Evolutionary conservation across 805 yeast genomes (phyloP), one percentile per base, ranked within the genome.

Genomic region (Candida broadrunensis): DNA sequence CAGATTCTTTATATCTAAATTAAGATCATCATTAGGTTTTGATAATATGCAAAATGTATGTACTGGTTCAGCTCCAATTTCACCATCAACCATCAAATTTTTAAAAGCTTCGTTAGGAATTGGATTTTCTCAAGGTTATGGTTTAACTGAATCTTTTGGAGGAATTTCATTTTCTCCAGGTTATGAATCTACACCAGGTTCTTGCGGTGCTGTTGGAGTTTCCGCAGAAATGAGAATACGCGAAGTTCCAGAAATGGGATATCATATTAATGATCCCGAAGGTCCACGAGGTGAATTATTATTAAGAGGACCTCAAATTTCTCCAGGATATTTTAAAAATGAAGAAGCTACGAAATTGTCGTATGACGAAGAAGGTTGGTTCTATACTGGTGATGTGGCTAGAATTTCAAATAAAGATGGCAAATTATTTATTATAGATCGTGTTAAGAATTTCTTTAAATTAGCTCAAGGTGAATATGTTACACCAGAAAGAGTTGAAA

Each of bases 371-470:
- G 78, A 75, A 26, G 79, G 77, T 4, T 80, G 83, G 82, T 69
- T 80, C 51, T 60, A 63, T 33, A 80, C 85, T 16, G 86, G 86
- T 27, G 86, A 81, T 55, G 56, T 66, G 29, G 70, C 66, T n/a
- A 47, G 44, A 19, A 45, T 63, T 26, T 49, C 50, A 19, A 34
- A 39, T 2, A 31, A 32, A 8, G 45, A 46, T 33, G 76, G 89
- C 11, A 70, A 83, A 35, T 56, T 85, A 18, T 67, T 61, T 37
- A 80, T 85, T 43, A 73, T 85, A 50, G 93, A 85, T 54, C 71
- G 93, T 46, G 88, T 85, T 30, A 85, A 85, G 67, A 85, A 85
- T 63, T 84, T 85, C 64, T 85, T 84, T 71, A 85, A 85, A 48
- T 63, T 69, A 47, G 56, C 73, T 5, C 73, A 69, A 48, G 75